Evolutionary conservation across 768 basidiomycete genomes (phyloP), one percentile per base, ranked within the genome.

Genomic region (Russula vinacea): DNA sequence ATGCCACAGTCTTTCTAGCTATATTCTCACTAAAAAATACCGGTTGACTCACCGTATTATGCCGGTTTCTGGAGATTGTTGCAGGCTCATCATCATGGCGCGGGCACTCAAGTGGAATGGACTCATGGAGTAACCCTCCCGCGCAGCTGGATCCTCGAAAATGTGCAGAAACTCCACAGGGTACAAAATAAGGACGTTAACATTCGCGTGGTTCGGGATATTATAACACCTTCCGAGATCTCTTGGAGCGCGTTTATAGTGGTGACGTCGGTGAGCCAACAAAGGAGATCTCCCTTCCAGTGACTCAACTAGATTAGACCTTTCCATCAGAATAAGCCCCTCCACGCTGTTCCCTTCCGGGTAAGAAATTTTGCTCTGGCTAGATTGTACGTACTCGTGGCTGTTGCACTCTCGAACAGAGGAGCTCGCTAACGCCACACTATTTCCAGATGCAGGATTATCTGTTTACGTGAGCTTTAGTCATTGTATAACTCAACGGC

Each of bases 91-190:
- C 49, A 24, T 60, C 17, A 62, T 62, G 44, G 68, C 62, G 26
- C 37, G 2, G 49, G n/a, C 58, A 22, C 57, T 55, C 19, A 55
- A 16, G 17, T 45, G 7, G 45, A 29, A 11, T 0, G 11, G 37
- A 42, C 24, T 33, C 55, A 62, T 24, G 54, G 51, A 17, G 42
- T 62, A 16, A 58, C 53, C 35, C 63, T 66, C 33, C 70, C 70
- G 5, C 66, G 63, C 8, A 68, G 69, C 56, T 70, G 67, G 70
- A 52, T 70, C 24, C 53, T 70, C 19, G 56, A 56, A 32, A 49
- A 63, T 32, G 9, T 62, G 22, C 59, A 55, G 4, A 56, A 58
- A 5, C 32, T 58, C 2, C 8, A 65, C 6, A 62, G 45, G n/a
- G 56, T 68, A 14, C 47, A 56, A 45, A 58, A 58, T n/a, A 67